phyloP scores from a whole-genome alignment of 805 yeast species.

The Cyberlindnera nakhonratchasimensis region DNA sequence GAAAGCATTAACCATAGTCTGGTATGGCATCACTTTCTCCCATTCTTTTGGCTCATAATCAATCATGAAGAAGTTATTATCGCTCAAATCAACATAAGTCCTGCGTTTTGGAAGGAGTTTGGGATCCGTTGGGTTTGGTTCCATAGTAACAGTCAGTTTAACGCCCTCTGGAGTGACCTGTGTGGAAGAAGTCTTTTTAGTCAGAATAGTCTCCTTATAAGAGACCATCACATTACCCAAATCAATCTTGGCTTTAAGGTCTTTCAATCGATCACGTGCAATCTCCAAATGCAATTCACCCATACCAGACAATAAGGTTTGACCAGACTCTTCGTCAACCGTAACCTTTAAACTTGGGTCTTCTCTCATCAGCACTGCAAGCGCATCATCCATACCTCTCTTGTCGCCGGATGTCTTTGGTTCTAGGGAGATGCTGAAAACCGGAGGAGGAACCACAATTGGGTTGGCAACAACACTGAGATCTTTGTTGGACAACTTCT shows the following conservation, averaged over 20 bases:
- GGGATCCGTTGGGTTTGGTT: constrained; percentile 30
- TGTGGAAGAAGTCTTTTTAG: constrained; percentile 9
- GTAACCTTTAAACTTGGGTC: constrained; percentile 82
- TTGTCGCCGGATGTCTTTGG: constrained; percentile 83
- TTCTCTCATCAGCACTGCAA: constrained; percentile 66
- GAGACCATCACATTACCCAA: constrained; percentile 86
- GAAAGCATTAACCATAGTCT: constrained; percentile 46
- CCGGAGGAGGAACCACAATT: constrained; percentile 86
- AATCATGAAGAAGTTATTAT: constrained; percentile 33
- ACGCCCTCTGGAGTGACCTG: constrained; percentile 24
- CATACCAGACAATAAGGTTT: constrained; percentile 90
- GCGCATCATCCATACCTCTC: constrained; percentile 66
- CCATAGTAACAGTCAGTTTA: constrained; percentile 31
- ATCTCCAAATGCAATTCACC: constrained; percentile 95
- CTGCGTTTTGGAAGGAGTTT: constrained; percentile 26
- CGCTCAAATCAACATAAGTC: constrained; percentile 30
- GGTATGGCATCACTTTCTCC: constrained; percentile 47
- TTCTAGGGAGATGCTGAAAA: constrained; percentile 79
- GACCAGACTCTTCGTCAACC: constrained; percentile 83
- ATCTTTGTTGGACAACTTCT: constrained; percentile 46
- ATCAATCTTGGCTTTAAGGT: constrained; percentile 76
- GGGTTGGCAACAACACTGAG: constrained; percentile 57
- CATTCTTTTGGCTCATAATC: constrained; percentile 28
- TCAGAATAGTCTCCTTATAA: constrained; percentile 66
- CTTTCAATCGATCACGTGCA: constrained; percentile 73